These are phyloP conservation scores for Arctium minus DNA, from an alignment of 129 eudicot species.

Conservation along the genomic window DNA sequence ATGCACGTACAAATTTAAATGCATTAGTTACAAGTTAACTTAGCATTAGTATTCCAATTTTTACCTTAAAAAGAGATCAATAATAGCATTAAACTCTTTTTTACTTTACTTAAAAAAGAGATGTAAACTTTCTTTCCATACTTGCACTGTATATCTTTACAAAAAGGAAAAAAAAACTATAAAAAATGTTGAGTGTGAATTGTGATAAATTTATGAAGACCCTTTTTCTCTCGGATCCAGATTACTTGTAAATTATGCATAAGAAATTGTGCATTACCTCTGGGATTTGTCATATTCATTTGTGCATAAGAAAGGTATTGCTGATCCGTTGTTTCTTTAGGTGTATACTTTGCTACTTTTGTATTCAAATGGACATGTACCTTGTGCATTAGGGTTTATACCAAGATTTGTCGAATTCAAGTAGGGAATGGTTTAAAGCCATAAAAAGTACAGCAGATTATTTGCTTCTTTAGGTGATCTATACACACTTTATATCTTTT, in stretches of 20 bases:
- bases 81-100: neutral
- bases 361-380: neutral
- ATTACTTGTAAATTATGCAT: neutral
- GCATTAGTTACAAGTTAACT: slow-evolving; percentile 1
- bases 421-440: neutral
- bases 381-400: neutral
- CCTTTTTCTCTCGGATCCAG: neutral
- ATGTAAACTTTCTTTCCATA: neutral
- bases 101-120: neutral
- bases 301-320: neutral
- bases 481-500: neutral
- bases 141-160: neutral
- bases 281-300: neutral
- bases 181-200: neutral
- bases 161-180: neutral
- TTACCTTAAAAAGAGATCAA: neutral
- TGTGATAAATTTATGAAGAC: neutral
- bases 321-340: neutral
- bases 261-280: neutral
- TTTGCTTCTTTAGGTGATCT: slow-evolving; percentile 19
- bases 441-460: slow-evolving; percentile 8
- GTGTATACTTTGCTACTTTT: slow-evolving; percentile 3
- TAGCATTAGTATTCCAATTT: neutral
- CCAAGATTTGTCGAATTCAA: neutral
- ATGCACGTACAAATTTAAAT: slow-evolving; percentile 1